phyloP scores from a whole-genome alignment of 1,284 basidiomycete species.

The Rhodotorula sp. region DNA sequence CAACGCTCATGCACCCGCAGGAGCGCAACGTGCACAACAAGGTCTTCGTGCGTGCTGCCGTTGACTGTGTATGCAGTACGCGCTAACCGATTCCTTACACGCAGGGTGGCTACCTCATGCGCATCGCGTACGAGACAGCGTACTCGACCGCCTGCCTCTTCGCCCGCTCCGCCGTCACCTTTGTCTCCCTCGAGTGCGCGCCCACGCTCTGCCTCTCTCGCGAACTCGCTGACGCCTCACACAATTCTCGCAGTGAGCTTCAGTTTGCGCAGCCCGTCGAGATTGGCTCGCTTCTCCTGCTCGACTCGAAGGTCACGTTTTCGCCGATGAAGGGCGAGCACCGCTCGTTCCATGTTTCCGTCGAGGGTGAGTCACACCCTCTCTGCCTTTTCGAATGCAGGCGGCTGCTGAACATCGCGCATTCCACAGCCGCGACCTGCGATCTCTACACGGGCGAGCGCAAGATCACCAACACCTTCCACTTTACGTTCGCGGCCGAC shows the following conservation, averaged over 20 bases:
- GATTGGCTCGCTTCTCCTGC: slow-evolving; percentile 37
- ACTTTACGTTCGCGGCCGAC: slow-evolving; percentile 43
- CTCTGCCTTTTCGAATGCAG: too few relatives aligned
- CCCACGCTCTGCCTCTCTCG: background rate
- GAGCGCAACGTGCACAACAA: slow-evolving; percentile 42
- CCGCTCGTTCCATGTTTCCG: slow-evolving; percentile 33
- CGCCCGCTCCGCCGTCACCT: slow-evolving; percentile 49
- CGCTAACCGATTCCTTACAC: background rate
- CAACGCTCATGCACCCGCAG: slow-evolving; percentile 48
- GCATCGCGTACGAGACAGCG: slow-evolving; percentile 50
- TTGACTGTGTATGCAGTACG: background rate
- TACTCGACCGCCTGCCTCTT: slow-evolving; percentile 50
- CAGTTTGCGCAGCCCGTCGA: slow-evolving; percentile 44
- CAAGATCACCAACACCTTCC: slow-evolving; percentile 44
- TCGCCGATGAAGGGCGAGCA: slow-evolving; percentile 34
- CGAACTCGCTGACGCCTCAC: background rate
- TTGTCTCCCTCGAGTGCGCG: slow-evolving; percentile 49
- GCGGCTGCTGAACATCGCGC: background rate
- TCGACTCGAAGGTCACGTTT: slow-evolving; percentile 41
- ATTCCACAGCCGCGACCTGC: slow-evolving; percentile 17
- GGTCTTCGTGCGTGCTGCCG: background rate
- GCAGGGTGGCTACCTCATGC: slow-evolving; percentile 40
- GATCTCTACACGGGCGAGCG: slow-evolving; percentile 40
- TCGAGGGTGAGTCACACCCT: slow-evolving; percentile 11
- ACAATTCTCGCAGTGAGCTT: slow-evolving; percentile 32